Evolutionary conservation across 1,139 yeast genomes (phyloP).

Genomic region (Blastobotrys ciferrii): DNA sequence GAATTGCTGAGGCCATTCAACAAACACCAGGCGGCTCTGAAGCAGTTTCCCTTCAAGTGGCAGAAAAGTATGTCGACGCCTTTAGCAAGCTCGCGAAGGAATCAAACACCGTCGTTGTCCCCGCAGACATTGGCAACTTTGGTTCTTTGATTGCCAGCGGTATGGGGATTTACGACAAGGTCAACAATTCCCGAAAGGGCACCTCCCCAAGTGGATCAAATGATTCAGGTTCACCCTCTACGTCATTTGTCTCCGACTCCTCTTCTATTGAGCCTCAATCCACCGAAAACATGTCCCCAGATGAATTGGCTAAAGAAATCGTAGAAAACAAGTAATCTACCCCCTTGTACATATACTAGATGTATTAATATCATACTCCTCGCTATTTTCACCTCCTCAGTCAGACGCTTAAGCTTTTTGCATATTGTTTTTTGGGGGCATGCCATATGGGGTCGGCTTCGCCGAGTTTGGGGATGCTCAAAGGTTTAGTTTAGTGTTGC

Average conservation of each 20-base stretch:
- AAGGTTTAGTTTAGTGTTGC: no score
- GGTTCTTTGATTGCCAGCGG: slow-evolving; percentile 77
- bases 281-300: background rate
- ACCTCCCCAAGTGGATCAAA: no score
- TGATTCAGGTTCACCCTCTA: background rate
- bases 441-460: no score
- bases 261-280: background rate
- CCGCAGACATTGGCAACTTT: slow-evolving; percentile 72
- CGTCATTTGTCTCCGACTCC: slow-evolving; percentile 5
- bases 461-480: no score
- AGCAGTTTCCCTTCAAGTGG: slow-evolving; percentile 76
- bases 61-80: slow-evolving; percentile 79
- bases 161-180: slow-evolving; percentile 63
- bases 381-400: background rate
- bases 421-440: no score
- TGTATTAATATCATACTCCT: background rate
- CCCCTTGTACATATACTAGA: background rate
- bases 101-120: slow-evolving; percentile 72
- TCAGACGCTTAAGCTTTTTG: no score
- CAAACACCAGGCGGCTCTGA: slow-evolving; percentile 69
- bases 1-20: slow-evolving; percentile 64
- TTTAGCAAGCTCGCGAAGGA: slow-evolving; percentile 83
- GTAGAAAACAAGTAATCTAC: background rate
- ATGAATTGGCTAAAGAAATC: slow-evolving; percentile 1
- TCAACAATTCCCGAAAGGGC: slow-evolving; percentile 31